Evolutionary conservation across 2,329 filamentous ascomycete species (phyloP).

Genomic region (Kalmusia sp.): DNA sequence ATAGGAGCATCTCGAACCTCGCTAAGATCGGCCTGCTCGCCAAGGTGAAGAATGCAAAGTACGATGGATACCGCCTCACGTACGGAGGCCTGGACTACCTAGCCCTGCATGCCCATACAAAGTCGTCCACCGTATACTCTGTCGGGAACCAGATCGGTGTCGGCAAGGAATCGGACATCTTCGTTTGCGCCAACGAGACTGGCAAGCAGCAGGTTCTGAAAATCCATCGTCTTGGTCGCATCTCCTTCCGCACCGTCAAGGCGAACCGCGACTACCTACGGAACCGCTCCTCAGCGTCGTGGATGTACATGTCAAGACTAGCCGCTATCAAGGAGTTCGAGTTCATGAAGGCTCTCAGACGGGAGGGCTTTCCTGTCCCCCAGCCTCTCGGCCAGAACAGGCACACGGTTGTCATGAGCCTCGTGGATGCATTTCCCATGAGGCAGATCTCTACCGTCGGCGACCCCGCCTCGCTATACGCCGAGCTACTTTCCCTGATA

Average conservation of each 20-base stretch:
- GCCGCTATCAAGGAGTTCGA: constrained; percentile 94
- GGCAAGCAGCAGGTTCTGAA: constrained; percentile 86
- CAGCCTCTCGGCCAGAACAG: constrained; percentile 87
- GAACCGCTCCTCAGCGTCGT: constrained; percentile 79
- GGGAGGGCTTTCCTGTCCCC: constrained; percentile 89
- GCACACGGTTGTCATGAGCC: constrained; percentile 95
- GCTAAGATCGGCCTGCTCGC: constrained; percentile 93
- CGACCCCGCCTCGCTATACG: constrained; percentile 84
- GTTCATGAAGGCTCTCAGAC: constrained; percentile 86
- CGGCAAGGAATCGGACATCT: constrained; percentile 97
- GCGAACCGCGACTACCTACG: constrained; percentile 94
- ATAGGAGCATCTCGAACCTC: constrained; percentile 85
- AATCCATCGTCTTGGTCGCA: constrained; percentile 92
- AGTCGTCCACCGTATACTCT: constrained; percentile 81
- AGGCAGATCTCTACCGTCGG: constrained; percentile 86
- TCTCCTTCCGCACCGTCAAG: constrained; percentile 96
- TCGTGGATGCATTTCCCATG: constrained; percentile 91
- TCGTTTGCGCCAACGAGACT: constrained; percentile 83
- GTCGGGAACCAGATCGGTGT: constrained; percentile 95
- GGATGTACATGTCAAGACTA: constrained; percentile 97
- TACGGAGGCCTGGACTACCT: constrained; percentile 98
- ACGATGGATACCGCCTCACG: constrained; percentile 95
- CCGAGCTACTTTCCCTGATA: constrained; percentile 88
- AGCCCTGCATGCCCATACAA: constrained; percentile 88
- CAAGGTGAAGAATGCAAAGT: constrained; percentile 92